These are phyloP conservation scores for Corchorus olitorius DNA, from an alignment of 345 rosid genomes.

Conservation along the genomic window DNA sequence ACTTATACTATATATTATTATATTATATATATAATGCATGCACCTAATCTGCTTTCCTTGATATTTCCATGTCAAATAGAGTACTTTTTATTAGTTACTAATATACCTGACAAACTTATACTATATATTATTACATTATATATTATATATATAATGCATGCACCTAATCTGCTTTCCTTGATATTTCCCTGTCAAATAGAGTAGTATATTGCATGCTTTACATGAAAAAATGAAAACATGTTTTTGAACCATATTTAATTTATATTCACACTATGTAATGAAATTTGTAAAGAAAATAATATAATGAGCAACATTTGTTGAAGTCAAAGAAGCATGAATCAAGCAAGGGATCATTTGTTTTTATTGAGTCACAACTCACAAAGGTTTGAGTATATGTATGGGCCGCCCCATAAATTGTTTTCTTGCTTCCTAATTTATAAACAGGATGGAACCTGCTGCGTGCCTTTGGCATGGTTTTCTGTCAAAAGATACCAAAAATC, in stretches of 20 bases:
- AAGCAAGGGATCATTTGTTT: not conserved
- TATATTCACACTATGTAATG: too few relatives aligned
- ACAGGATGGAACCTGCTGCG: slow-evolving; percentile 17
- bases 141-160: not conserved
- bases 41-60: too few relatives aligned
- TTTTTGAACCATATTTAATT: not conserved
- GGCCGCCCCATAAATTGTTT: slow-evolving; percentile 26
- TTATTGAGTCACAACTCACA: not conserved
- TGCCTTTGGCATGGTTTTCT: not conserved
- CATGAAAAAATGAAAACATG: not conserved
- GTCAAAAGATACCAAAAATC: not conserved
- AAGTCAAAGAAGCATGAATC: slow-evolving; percentile 15
- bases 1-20: too few relatives aligned
- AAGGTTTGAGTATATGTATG: not conserved
- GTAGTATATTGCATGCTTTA: not conserved
- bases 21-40: too few relatives aligned
- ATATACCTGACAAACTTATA: too few relatives aligned
- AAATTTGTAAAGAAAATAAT: not conserved
- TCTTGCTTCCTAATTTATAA: slow-evolving; percentile 21
- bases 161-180: not conserved
- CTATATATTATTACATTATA: too few relatives aligned
- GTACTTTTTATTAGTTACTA: too few relatives aligned
- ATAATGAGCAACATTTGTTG: not conserved
- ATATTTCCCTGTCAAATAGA: not conserved
- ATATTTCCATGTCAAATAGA: too few relatives aligned